phyloP scores from a whole-genome alignment of 2,329 filamentous ascomycete species.

The Thelonectria olida region DNA sequence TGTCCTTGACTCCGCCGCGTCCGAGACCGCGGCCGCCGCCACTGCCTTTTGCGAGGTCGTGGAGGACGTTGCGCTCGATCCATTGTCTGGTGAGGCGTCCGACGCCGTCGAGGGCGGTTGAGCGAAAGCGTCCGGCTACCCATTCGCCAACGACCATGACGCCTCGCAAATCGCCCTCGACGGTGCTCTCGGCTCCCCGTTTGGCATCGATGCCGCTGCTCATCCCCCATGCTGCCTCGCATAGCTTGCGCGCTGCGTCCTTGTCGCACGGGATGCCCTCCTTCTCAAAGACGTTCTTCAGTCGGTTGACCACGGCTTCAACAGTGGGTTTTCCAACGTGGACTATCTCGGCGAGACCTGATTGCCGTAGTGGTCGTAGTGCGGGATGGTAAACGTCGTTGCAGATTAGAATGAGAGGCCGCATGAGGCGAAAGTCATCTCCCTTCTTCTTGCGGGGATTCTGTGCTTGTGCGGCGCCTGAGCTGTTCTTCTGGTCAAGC shows the following conservation, averaged over 20 bases:
- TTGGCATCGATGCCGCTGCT: slow-evolving; percentile 75
- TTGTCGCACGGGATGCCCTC: slow-evolving; percentile 90
- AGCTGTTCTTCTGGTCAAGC: slow-evolving; percentile 81
- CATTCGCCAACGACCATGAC: slow-evolving; percentile 89
- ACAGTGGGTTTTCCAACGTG: slow-evolving; percentile 90
- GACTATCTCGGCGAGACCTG: slow-evolving; percentile 85
- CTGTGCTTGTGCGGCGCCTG: slow-evolving; percentile 39
- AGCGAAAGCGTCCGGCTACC: slow-evolving; percentile 77
- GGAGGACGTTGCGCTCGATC: slow-evolving; percentile 77
- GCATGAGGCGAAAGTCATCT: slow-evolving; percentile 86
- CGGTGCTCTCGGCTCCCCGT: slow-evolving; percentile 73
- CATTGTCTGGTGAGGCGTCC: slow-evolving; percentile 74
- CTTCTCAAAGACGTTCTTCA: slow-evolving; percentile 86
- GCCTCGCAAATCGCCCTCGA: slow-evolving; percentile 78
- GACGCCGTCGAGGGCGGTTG: slow-evolving; percentile 51
- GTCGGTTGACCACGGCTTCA: slow-evolving; percentile 82
- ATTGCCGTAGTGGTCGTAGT: slow-evolving; percentile 85
- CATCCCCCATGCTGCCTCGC: slow-evolving; percentile 85
- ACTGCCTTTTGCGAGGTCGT: slow-evolving; percentile 74
- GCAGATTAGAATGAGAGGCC: slow-evolving; percentile 92
- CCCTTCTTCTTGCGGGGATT: slow-evolving; percentile 68
- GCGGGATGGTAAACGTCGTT: slow-evolving; percentile 97
- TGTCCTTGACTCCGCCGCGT: slow-evolving; percentile 76
- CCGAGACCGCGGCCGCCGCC: slow-evolving; percentile 77
- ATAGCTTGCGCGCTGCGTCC: slow-evolving; percentile 86